A percentile compares a stretch with the other conserved stretches of the same genome.
Conservation (phyloP, 2,329 filamentous ascomycete species). For the Phaeosphaeriaceae sp. region DNA sequence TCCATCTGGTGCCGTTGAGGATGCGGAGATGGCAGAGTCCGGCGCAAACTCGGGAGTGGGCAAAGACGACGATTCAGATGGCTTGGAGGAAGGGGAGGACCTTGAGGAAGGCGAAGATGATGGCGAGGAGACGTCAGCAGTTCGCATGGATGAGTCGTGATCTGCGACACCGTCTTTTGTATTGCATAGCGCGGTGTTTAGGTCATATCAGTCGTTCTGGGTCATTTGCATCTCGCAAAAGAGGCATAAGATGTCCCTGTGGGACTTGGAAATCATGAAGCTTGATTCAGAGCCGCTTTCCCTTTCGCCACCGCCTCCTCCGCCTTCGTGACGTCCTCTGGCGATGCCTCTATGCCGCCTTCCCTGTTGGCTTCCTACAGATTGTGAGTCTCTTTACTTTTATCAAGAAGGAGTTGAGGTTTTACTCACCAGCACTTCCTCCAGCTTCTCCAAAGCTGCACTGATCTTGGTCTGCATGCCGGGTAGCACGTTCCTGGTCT, state of each 20-base stretch:
- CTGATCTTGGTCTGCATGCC: slow-evolving; percentile 73
- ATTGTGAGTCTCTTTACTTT: slow-evolving; percentile 27
- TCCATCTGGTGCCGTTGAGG: slow-evolving; percentile 31
- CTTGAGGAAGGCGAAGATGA: slow-evolving; percentile 41
- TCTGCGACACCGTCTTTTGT: slow-evolving; percentile 6
- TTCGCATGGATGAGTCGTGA: slow-evolving; percentile 42
- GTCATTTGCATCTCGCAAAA: neutral
- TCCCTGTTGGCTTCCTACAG: slow-evolving; percentile 52
- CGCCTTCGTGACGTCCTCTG: slow-evolving; percentile 56
- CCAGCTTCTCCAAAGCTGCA: slow-evolving; percentile 74
- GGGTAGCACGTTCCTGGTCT: slow-evolving; percentile 84
- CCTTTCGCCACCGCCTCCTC: slow-evolving; percentile 50
- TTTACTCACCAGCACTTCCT: slow-evolving; percentile 75
- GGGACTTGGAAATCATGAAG: slow-evolving; percentile 14
- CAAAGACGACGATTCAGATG: slow-evolving; percentile 41
- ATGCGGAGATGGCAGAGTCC: slow-evolving; percentile 41
- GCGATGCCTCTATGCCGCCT: slow-evolving; percentile 44
- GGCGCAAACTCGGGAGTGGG: slow-evolving; percentile 27
- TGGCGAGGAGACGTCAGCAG: slow-evolving; percentile 25
- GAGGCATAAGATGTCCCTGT: slow-evolving; percentile 2
- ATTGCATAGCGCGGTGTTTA: slow-evolving; percentile 46
- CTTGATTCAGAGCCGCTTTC: slow-evolving; percentile 47
- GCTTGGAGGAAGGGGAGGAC: slow-evolving; percentile 42
- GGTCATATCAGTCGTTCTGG: slow-evolving; percentile 12
- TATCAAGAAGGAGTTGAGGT: neutral